Conservation (phyloP, 1,139 yeast genomes). For the Geotrichum histeridarum region DNA sequence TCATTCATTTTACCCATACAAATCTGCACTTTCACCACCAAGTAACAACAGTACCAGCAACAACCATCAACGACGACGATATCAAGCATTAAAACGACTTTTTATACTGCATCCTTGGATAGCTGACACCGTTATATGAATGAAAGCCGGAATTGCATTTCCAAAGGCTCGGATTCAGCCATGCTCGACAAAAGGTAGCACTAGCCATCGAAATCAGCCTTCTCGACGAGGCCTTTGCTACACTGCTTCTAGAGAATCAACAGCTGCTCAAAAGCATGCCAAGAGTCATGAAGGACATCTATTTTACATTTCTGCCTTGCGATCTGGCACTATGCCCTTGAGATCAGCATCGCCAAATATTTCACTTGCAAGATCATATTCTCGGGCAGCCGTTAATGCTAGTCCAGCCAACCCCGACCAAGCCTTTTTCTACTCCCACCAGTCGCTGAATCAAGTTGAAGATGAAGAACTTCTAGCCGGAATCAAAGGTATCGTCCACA, state of each 20-base stretch:
- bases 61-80: not conserved
- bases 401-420: not conserved
- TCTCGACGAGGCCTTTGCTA: constrained; percentile 5
- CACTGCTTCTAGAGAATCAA: not conserved
- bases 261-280: not conserved
- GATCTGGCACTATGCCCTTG: constrained; percentile 1
- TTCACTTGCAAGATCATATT: not conserved
- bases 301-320: not conserved
- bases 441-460: constrained; percentile 4
- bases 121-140: not conserved
- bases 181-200: constrained; percentile 3
- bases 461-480: constrained; percentile 11
- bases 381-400: not conserved
- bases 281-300: not conserved
- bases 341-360: constrained; percentile 1
- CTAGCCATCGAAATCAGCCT: constrained; percentile 1
- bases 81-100: no score
- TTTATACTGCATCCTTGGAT: not conserved
- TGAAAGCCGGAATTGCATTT: constrained; percentile 12
- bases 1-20: not conserved
- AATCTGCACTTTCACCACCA: not conserved
- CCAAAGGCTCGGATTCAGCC: constrained; percentile 15
- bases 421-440: constrained; percentile 6
- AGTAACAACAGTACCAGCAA: not conserved
- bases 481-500: constrained; percentile 4